Percentiles rank a stretch among this genome's conserved stretches.
Conservation (phyloP, 108 stramenopile species). For the Nitzschia putrida region DNA sequence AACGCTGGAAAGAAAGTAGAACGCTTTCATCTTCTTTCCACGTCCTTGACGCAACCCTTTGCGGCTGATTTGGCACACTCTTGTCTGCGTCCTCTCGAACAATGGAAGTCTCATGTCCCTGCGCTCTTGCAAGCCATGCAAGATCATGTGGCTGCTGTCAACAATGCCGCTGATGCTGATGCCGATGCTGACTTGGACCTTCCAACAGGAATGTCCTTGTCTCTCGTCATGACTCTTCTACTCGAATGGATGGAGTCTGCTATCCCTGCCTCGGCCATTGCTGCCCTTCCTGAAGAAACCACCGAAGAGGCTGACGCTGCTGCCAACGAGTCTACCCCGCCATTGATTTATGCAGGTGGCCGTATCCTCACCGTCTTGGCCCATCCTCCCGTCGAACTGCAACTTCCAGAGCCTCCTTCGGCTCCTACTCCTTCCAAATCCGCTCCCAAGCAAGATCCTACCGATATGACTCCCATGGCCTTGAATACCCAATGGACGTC, state of each 20-base stretch:
- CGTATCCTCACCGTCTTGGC: conserved; percentile 50
- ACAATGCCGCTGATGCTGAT: not conserved
- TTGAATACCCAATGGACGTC: conserved; percentile 15
- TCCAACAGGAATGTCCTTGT: conserved; percentile 11
- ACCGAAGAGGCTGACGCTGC: conserved; percentile 12
- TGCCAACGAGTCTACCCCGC: not conserved
- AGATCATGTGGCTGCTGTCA: not conserved
- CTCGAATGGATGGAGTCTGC: conserved; percentile 43
- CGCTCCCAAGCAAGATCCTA: conserved; percentile 4
- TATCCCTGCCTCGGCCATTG: conserved; percentile 23
- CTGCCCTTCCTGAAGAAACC: not conserved
- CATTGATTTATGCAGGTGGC: conserved; percentile 51
- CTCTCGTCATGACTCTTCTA: conserved; percentile 28
- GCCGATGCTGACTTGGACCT: not conserved
- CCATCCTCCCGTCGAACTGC: conserved; percentile 39
- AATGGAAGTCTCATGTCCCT: no score
- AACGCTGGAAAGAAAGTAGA: no score
- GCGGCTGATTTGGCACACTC: conserved; percentile 27
- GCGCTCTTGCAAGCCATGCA: no score
- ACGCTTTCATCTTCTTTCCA: no score
- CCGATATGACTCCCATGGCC: conserved; percentile 34
- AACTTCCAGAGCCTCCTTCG: no score
- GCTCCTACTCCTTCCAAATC: not conserved
- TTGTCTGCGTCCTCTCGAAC: not conserved
- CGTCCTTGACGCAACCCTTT: not conserved